These are phyloP conservation scores for Elsinoe fawcettii DNA, from an alignment of 2,329 filamentous ascomycete genomes.

Conservation along the genomic window DNA sequence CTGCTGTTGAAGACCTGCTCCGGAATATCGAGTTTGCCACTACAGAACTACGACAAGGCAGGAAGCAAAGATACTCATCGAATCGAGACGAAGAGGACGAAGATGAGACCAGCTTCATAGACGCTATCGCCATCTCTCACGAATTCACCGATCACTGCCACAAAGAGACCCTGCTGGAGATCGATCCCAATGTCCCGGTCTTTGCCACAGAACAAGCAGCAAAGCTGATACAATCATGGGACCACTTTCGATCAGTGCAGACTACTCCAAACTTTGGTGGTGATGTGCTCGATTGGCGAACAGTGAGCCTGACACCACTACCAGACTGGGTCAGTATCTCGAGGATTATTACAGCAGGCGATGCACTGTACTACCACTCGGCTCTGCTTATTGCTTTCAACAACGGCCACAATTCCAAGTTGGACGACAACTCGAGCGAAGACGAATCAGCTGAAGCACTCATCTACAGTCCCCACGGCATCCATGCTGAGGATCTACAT, in stretches of 20 bases:
- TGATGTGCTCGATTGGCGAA: slow-evolving; percentile 38
- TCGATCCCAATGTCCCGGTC: slow-evolving; percentile 48
- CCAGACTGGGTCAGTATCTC: slow-evolving; percentile 57
- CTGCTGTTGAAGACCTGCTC: slow-evolving; percentile 48
- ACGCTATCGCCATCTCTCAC: slow-evolving; percentile 54
- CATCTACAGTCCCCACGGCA: slow-evolving; percentile 59
- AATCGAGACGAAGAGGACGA: slow-evolving; percentile 14
- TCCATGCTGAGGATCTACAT: slow-evolving; percentile 38
- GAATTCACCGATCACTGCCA: slow-evolving; percentile 66
- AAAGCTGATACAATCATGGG: slow-evolving; percentile 49
- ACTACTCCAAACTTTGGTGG: slow-evolving; percentile 41
- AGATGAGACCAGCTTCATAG: slow-evolving; percentile 39
- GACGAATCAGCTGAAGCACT: slow-evolving; percentile 45
- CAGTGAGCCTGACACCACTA: slow-evolving; percentile 38
- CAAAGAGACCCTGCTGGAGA: slow-evolving; percentile 50
- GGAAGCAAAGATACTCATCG: slow-evolving; percentile 15
- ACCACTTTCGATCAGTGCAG: slow-evolving; percentile 51
- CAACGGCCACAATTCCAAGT: slow-evolving; percentile 20
- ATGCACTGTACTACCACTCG: slow-evolving; percentile 54
- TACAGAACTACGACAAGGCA: slow-evolving; percentile 20
- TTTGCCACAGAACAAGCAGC: slow-evolving; percentile 54
- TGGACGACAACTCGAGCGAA: slow-evolving; percentile 25
- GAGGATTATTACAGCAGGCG: slow-evolving; percentile 46
- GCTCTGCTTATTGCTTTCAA: slow-evolving; percentile 53
- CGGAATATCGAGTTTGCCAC: slow-evolving; percentile 41